These are phyloP conservation scores for Dactylonectria estremocensis DNA, from an alignment of 2,329 filamentous ascomycete genomes.

Conservation along the genomic window DNA sequence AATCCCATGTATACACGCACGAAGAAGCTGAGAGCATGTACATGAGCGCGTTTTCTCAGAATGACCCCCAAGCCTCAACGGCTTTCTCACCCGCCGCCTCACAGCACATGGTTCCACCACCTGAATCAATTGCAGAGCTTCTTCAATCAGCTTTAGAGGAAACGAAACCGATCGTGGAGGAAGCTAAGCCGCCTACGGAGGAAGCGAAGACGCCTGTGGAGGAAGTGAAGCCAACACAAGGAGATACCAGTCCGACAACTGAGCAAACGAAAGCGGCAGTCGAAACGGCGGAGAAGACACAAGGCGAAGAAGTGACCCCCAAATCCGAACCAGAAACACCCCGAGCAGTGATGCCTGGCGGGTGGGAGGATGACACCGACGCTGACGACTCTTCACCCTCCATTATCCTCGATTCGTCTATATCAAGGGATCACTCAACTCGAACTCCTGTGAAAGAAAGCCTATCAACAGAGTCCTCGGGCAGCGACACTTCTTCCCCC, in stretches of 20 bases:
- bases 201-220: not conserved
- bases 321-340: slow-evolving; percentile 25
- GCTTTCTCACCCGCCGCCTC: slow-evolving; percentile 25
- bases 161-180: not conserved
- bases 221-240: not conserved
- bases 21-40: slow-evolving; percentile 91
- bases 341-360: slow-evolving; percentile 63
- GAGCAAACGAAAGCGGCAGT: not conserved
- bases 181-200: not conserved
- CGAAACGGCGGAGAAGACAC: not conserved
- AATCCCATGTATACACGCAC: slow-evolving; percentile 82
- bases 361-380: slow-evolving; percentile 62
- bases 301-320: slow-evolving; percentile 9
- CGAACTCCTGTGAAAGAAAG: slow-evolving; percentile 27
- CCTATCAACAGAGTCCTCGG: slow-evolving; percentile 31
- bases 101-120: slow-evolving; percentile 22
- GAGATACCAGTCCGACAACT: no score
- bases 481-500: slow-evolving; percentile 49
- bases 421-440: slow-evolving; percentile 22
- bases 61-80: slow-evolving; percentile 48
- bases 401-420: slow-evolving; percentile 28
- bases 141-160: not conserved
- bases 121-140: slow-evolving; percentile 8
- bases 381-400: slow-evolving; percentile 40
- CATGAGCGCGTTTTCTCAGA: slow-evolving; percentile 78